phyloP scores from a whole-genome alignment of 2,329 filamentous ascomycete species.

The Diplodia corticola region DNA sequence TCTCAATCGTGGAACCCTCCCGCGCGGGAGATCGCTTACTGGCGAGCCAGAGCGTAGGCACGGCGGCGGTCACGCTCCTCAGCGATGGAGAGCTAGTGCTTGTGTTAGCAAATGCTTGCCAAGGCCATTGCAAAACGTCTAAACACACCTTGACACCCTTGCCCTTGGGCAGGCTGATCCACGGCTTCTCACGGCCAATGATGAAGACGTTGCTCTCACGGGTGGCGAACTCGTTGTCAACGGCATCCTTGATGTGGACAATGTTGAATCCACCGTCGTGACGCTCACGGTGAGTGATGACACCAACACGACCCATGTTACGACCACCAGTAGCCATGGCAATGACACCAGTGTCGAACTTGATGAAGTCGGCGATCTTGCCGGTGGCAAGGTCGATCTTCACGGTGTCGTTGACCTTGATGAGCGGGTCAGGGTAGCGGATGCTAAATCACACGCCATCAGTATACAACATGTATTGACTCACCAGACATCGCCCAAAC shows the following conservation, averaged over 20 bases:
- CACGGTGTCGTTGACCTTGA: slow-evolving; percentile 99
- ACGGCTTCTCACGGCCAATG: slow-evolving; percentile 97
- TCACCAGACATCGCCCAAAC: slow-evolving; percentile 70
- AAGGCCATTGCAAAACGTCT: neutral
- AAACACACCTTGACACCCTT: slow-evolving; percentile 86
- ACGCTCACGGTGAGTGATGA: slow-evolving; percentile 99
- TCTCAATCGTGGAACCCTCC: slow-evolving; percentile 4
- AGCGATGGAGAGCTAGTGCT: slow-evolving; percentile 77
- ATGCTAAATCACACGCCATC: slow-evolving; percentile 64
- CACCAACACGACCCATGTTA: slow-evolving; percentile 99
- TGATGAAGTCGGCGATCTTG: slow-evolving; percentile 98
- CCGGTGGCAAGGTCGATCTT: slow-evolving; percentile 97
- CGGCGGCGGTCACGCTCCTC: slow-evolving; percentile 99
- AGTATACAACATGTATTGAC: slow-evolving; percentile 36
- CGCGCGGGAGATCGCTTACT: slow-evolving; percentile 41
- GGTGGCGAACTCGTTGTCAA: slow-evolving; percentile 99
- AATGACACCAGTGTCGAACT: slow-evolving; percentile 97
- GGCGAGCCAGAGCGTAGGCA: slow-evolving; percentile 60
- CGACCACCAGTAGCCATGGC: slow-evolving; percentile 99
- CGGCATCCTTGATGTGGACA: slow-evolving; percentile 99
- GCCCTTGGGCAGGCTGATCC: slow-evolving; percentile 99
- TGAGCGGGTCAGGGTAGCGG: slow-evolving; percentile 95
- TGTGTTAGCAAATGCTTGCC: slow-evolving; percentile 3
- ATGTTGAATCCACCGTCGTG: slow-evolving; percentile 99
- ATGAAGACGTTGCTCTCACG: slow-evolving; percentile 99